Evolutionary conservation across 2,329 filamentous ascomycete genomes (phyloP).

Genomic region (Apiospora saccharicola): DNA sequence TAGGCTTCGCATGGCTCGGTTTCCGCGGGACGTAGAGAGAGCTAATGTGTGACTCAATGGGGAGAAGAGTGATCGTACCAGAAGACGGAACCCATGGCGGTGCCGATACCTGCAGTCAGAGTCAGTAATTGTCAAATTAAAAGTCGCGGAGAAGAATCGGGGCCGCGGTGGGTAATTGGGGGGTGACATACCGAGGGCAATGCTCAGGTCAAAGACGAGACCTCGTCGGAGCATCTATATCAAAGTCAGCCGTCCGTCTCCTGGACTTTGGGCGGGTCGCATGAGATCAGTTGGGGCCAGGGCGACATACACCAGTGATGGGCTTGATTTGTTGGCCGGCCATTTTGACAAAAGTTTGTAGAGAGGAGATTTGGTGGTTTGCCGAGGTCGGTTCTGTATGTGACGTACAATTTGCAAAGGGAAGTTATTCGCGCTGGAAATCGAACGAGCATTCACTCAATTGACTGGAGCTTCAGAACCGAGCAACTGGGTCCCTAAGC

Average conservation of each 20-base stretch:
- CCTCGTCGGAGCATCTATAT: slow-evolving; percentile 66
- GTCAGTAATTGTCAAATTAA: slow-evolving; percentile 42
- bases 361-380: slow-evolving; percentile 28
- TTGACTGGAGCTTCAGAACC: slow-evolving; percentile 14
- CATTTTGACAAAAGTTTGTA: slow-evolving; percentile 19
- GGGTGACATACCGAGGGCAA: slow-evolving; percentile 60
- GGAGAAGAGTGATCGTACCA: slow-evolving; percentile 54
- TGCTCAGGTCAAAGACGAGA: slow-evolving; percentile 63
- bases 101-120: slow-evolving; percentile 55
- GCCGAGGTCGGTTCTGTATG: slow-evolving; percentile 24
- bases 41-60: background rate
- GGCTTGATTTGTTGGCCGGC: slow-evolving; percentile 49
- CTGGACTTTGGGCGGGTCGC: slow-evolving; percentile 7
- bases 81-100: slow-evolving; percentile 62
- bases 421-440: slow-evolving; percentile 30
- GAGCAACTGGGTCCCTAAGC: background rate
- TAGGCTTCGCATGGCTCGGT: background rate
- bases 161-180: background rate
- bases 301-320: slow-evolving; percentile 64
- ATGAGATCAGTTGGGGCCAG: slow-evolving; percentile 24
- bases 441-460: slow-evolving; percentile 24
- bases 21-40: background rate
- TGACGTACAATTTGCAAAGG: slow-evolving; percentile 14
- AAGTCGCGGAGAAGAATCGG: background rate
- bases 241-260: slow-evolving; percentile 47